A percentile compares a stretch with the other conserved stretches of the same genome.
These are phyloP conservation scores for Malassezia sp. DNA, from an alignment of 1,284 basidiomycete species.

Conservation along the genomic window DNA sequence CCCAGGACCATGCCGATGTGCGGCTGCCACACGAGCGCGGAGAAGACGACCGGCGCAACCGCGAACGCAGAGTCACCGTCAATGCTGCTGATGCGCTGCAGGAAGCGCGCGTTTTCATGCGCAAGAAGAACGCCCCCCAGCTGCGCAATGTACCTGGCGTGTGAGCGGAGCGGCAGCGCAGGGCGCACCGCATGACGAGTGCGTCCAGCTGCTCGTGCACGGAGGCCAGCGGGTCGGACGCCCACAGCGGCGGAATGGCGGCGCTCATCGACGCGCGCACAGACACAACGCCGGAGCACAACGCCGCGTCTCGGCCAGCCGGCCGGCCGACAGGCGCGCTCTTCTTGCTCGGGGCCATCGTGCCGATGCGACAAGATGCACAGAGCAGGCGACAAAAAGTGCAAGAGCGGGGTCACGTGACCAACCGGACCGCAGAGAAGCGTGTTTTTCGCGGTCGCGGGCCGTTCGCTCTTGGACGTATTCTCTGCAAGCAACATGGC, in stretches of 20 bases:
- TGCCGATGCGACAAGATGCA: too few relatives aligned
- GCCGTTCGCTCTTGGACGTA: not conserved
- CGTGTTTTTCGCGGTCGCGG: constrained; percentile 11
- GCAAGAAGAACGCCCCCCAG: constrained; percentile 76
- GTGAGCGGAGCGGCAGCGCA: not conserved
- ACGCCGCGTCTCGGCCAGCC: not conserved
- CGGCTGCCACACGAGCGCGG: constrained; percentile 81
- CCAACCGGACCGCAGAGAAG: constrained; percentile 7
- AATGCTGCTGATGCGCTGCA: constrained; percentile 60
- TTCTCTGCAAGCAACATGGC: constrained; percentile 16
- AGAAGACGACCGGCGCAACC: constrained; percentile 64
- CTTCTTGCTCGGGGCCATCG: too few relatives aligned
- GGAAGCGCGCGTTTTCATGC: constrained; percentile 66
- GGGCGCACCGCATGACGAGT: constrained; percentile 37
- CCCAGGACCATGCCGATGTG: constrained; percentile 70
- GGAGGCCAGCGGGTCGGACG: constrained; percentile 23
- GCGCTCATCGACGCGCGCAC: constrained; percentile 32
- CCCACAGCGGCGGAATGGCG: constrained; percentile 35
- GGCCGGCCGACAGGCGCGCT: too few relatives aligned
- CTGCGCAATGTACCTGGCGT: constrained; percentile 68
- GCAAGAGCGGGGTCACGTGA: constrained; percentile 9
- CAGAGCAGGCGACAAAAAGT: constrained; percentile 1
- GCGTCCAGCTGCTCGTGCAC: constrained; percentile 40
- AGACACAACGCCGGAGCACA: constrained; percentile 24
- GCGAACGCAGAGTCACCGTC: constrained; percentile 77